Conservation (phyloP, 257 asterid genomes). For the Nicotiana knightiana region DNA sequence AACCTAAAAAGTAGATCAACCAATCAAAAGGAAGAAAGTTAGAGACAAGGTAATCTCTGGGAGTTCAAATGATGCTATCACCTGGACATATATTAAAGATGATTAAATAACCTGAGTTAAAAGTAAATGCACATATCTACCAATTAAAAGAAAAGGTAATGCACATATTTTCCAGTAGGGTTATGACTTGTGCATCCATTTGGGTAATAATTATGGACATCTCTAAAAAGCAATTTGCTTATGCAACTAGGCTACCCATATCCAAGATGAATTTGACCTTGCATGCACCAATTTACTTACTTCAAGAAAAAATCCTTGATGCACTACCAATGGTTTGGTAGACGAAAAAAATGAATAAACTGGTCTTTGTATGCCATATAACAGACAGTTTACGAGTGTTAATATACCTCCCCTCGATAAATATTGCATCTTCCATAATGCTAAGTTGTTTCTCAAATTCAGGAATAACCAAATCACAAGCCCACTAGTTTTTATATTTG, state of each 20-base stretch:
- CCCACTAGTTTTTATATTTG: no score
- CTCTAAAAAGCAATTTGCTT: neutral
- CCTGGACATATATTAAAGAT: neutral
- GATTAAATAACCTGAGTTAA: neutral
- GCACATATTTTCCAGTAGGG: neutral
- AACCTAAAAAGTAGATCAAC: slow-evolving; percentile 34
- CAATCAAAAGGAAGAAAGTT: slow-evolving; percentile 10
- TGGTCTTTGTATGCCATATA: no score
- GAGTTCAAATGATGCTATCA: slow-evolving; percentile 4
- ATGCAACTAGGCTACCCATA: neutral
- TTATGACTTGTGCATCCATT: neutral
- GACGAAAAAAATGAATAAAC: no score
- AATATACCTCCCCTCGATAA: no score
- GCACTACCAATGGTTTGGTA: no score
- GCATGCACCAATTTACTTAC: neutral
- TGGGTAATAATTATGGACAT: neutral
- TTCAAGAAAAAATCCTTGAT: neutral
- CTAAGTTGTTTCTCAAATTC: no score
- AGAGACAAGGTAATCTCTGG: neutral
- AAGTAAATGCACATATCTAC: neutral
- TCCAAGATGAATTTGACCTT: neutral
- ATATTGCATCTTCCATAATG: no score
- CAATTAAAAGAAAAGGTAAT: neutral
- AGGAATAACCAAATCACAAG: no score
- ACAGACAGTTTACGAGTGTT: no score